Conservation (phyloP, 441 rosid species). For the Aquilaria agallochum region DNA sequence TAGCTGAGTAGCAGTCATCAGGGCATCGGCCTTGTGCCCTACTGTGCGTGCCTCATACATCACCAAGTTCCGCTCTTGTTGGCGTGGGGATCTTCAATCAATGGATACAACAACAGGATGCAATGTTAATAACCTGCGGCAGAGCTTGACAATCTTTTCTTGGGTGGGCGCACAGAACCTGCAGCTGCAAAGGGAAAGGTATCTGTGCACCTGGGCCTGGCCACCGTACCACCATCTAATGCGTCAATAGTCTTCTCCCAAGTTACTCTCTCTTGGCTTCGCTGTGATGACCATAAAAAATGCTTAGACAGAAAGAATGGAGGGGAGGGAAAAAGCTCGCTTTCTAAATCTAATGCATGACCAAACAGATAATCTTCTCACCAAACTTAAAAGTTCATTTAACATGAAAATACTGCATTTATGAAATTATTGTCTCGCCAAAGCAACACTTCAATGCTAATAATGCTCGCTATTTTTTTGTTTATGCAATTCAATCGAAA, state of each 20-base stretch:
- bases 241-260: conserved; percentile 80
- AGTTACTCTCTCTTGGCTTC: conserved; percentile 29
- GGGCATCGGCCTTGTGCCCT: conserved; percentile 86
- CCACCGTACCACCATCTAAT: conserved; percentile 99
- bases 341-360: too few relatives aligned
- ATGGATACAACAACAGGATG: conserved; percentile 92
- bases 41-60: conserved; percentile 83
- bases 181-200: conserved; percentile 55
- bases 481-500: too few relatives aligned
- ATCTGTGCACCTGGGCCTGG: conserved; percentile 98
- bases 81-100: conserved; percentile 98
- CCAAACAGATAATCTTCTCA: too few relatives aligned
- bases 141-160: conserved; percentile 69
- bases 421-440: too few relatives aligned
- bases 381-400: too few relatives aligned
- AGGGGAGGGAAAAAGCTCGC: too few relatives aligned
- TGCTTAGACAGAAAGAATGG: background rate
- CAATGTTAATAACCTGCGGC: conserved; percentile 92
- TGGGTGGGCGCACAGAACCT: conserved; percentile 84
- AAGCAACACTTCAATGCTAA: too few relatives aligned
- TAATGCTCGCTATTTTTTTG: too few relatives aligned
- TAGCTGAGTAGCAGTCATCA: conserved; percentile 84
- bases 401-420: too few relatives aligned
- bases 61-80: conserved; percentile 97
- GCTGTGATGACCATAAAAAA: background rate